Evolutionary conservation across 2,329 filamentous ascomycete genomes (phyloP).

Genomic region (Trichoderma arundinaceum): DNA sequence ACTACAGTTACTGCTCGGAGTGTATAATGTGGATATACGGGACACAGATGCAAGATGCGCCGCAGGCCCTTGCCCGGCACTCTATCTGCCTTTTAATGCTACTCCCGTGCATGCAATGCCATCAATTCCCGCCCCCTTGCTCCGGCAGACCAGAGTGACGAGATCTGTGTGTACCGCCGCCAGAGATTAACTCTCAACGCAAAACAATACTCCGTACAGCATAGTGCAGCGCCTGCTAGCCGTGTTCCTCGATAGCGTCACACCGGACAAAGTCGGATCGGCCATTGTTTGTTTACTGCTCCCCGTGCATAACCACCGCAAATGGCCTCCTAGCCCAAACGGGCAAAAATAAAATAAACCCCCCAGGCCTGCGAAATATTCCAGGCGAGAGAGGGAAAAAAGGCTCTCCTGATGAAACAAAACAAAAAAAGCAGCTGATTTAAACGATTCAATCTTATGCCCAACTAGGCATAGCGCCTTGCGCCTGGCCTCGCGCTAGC

Average conservation of each 20-base stretch:
- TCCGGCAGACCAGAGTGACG: conserved; percentile 6
- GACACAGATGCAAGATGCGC: too few relatives aligned
- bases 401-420: conserved; percentile 24
- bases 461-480: conserved; percentile 2
- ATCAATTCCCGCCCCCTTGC: conserved; percentile 3
- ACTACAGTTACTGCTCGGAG: background rate
- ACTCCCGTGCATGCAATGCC: background rate
- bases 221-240: background rate
- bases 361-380: background rate
- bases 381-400: background rate
- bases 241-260: background rate
- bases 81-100: background rate
- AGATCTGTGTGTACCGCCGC: background rate
- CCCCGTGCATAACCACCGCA: background rate
- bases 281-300: conserved; percentile 10
- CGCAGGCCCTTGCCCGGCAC: too few relatives aligned
- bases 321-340: background rate
- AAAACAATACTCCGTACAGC: conserved; percentile 6
- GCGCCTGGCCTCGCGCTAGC: conserved; percentile 4
- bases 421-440: conserved; percentile 19
- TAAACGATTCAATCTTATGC: background rate
- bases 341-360: background rate
- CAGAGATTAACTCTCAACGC: conserved; percentile 5
- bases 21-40: too few relatives aligned
- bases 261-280: conserved; percentile 17